phyloP scores from a whole-genome alignment of 1,284 basidiomycete species.

The Pterula multifida region DNA sequence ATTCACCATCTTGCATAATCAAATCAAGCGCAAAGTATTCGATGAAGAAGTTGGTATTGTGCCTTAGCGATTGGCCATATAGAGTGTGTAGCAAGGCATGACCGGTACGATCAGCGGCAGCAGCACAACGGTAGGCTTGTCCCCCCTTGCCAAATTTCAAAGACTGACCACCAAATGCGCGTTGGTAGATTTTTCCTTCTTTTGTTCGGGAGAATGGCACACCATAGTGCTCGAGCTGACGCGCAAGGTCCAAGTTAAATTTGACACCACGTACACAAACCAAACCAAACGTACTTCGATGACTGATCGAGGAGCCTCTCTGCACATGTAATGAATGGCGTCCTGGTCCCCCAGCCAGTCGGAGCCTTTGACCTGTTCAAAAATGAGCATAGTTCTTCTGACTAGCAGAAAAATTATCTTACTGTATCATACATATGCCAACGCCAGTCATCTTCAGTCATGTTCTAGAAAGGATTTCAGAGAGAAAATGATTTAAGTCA shows the following conservation, averaged over 20 bases:
- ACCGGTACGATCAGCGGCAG: conserved; percentile 97
- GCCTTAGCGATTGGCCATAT: conserved; percentile 96
- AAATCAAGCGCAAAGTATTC: conserved; percentile 98
- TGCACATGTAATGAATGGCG: conserved; percentile 98
- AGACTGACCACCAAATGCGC: conserved; percentile 98
- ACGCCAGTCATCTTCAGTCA: conserved; percentile 98
- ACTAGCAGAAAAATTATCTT: too few relatives aligned
- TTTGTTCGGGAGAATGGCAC: conserved; percentile 98
- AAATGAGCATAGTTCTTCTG: too few relatives aligned
- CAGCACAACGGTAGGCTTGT: conserved; percentile 98
- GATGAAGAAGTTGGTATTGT: conserved; percentile 99
- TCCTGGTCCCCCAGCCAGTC: conserved; percentile 99
- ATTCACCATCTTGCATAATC: conserved; percentile 98
- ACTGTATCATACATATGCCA: conserved; percentile 99
- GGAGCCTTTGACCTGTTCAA: conserved; percentile 83
- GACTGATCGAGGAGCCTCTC: conserved; percentile 89
- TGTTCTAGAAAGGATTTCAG: conserved; percentile 55
- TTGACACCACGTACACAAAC: too few relatives aligned
- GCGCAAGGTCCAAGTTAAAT: conserved; percentile 6
- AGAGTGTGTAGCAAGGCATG: conserved; percentile 98
- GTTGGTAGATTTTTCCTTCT: conserved; percentile 99
- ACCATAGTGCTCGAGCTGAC: conserved; percentile 94
- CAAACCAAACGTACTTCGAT: conserved; percentile 54
- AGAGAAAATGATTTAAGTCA: background rate
- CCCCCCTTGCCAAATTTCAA: conserved; percentile 97